Evolutionary conservation across 2,329 filamentous ascomycete genomes (phyloP), one percentile per base, ranked within the genome.

Genomic region (Sporothrix variecibatus): DNA sequence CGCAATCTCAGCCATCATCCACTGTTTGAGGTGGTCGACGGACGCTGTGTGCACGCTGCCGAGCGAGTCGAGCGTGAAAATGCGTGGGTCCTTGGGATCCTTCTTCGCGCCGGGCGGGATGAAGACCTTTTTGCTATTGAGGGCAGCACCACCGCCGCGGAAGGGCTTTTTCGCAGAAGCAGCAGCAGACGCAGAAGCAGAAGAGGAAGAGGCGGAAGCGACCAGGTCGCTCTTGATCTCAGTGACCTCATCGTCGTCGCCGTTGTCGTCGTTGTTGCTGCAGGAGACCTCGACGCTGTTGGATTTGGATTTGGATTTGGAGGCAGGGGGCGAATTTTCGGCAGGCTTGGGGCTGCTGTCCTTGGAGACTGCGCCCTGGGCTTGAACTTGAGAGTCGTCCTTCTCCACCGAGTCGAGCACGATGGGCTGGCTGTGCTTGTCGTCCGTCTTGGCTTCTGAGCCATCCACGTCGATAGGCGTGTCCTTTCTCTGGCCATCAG

Each of bases 61-160:
- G 0, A 98, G 86, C 0, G 96, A 98, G 81, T 99, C 96, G 34
- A 98, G 88, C 0, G 94, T 94, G 76, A 98, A 91, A 76, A 98
- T 94, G 49, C 89, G 88, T 0, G 94, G 90, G 70, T 90, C 86
- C 9, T 83, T 83, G 0, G 84, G 82, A 72, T 89, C 84, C 74
- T 84, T 83, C 75, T 85, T 88, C 43, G 82, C 81, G 71, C 77
- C 73, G 6, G 78, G 77, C 43, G 76, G 77, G 73, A 76, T 78
- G 9, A 80, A 82, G 78, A 81, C 81, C 73, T 82, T 83, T 43
- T 71, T 78, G 46, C 79, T 38, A 71, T 81, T 82, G 38, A 51
- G 23, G 17, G 46, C 49, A 3, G n/a, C 58, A 5, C 38, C 62
- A 31, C 60, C 60, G 31, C 51, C 38, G 15, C 51, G 31, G n/a